Evolutionary conservation across 805 yeast genomes (phyloP).

Genomic region (Debaryomyces hansenii): DNA sequence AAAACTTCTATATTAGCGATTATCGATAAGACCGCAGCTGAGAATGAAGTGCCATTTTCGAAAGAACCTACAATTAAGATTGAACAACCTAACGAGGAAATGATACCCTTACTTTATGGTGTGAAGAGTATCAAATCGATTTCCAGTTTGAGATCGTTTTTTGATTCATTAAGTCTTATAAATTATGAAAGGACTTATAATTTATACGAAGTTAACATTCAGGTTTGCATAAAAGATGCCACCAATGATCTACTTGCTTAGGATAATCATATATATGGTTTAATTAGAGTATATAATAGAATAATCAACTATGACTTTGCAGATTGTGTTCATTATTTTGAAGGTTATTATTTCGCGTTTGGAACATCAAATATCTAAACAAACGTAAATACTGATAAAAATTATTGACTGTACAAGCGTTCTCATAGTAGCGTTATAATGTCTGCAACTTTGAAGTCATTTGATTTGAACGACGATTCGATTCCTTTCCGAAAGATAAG

Average conservation of each 20-base stretch:
- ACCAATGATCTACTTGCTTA: conserved; percentile 49
- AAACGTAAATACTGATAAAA: background rate
- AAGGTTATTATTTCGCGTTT: background rate
- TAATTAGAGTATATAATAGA: background rate
- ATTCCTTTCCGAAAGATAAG: background rate
- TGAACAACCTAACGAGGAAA: conserved; percentile 26
- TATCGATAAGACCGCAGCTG: conserved; percentile 47
- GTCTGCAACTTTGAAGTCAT: conserved; percentile 6
- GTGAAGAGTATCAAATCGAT: conserved; percentile 39
- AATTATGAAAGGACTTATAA: conserved; percentile 68
- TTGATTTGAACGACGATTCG: conserved; percentile 3
- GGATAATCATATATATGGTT: background rate
- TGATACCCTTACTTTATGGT: conserved; percentile 49
- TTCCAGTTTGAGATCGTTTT: conserved; percentile 58
- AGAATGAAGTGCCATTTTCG: conserved; percentile 27
- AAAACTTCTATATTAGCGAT: conserved; percentile 28
- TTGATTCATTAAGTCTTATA: conserved; percentile 61
- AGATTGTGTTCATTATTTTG: background rate
- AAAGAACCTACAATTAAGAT: conserved; percentile 40
- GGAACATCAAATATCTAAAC: background rate
- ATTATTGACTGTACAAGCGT: background rate
- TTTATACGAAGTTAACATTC: conserved; percentile 31
- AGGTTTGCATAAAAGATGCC: conserved; percentile 55
- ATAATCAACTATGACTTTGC: background rate
- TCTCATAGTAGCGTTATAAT: background rate